phyloP scores from a whole-genome alignment of 331 rosid genomes.

The Pyrus hybrid region DNA sequence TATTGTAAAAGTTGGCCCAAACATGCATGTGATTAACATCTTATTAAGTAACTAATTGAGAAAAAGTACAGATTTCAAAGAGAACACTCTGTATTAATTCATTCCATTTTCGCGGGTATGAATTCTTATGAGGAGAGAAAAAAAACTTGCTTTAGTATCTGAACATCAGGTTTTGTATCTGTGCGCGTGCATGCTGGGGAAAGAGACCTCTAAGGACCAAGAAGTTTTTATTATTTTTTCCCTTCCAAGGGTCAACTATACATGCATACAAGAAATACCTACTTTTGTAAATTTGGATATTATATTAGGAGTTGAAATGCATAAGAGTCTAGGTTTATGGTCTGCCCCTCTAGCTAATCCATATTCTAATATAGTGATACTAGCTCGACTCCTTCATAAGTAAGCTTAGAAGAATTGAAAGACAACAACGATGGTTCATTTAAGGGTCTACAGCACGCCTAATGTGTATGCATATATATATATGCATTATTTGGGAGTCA shows the following conservation, averaged over 20 bases:
- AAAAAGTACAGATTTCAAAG: background rate
- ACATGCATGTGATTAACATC: background rate
- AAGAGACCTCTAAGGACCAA: background rate
- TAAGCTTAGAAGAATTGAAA: background rate
- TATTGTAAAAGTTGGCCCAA: no score
- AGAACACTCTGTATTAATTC: background rate
- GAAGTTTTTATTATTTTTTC: background rate
- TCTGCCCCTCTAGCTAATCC: background rate
- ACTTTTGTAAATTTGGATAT: background rate
- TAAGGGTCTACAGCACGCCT: constrained; percentile 6
- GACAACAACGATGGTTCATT: background rate
- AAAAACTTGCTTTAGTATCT: background rate
- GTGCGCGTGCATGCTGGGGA: background rate
- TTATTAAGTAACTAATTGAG: background rate
- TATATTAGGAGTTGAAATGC: background rate
- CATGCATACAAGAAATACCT: background rate
- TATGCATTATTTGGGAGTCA: background rate
- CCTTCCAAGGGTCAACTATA: background rate
- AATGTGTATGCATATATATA: background rate
- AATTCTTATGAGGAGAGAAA: no score
- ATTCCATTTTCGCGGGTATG: background rate
- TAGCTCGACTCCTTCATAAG: background rate
- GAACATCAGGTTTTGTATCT: background rate
- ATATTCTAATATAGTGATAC: background rate
- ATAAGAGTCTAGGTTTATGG: background rate